Evolutionary conservation across 768 basidiomycete genomes (phyloP), one percentile per base, ranked within the genome.

Genomic region (Lyophyllum atratum): DNA sequence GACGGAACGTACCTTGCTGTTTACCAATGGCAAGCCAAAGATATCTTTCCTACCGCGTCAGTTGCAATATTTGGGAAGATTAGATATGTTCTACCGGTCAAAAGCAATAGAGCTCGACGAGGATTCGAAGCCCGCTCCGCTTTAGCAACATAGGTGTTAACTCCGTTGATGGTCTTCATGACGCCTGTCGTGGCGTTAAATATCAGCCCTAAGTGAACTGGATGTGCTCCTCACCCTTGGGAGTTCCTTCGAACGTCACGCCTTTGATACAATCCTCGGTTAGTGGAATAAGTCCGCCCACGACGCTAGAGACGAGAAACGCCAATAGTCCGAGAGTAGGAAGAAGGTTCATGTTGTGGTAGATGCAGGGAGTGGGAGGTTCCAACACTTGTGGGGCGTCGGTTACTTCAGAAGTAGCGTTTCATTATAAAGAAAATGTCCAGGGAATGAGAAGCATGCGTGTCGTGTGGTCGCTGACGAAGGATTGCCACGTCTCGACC

Each of bases 21-120:
- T 64, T 2, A 59, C 60, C 47, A 60, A 46, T n/a, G 55, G 52
- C 5, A 59, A 26, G 11, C 63, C 63, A 34, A 64, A 64, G 15
- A 64, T 59, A 29, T 64, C 62, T 62, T 56, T 48, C 9, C 14
- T 37, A 5, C 8, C 17, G 26, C 1, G 21, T 29, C 7, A 29
- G 12, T 15, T 21, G n/a, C 7, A n/a, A 15, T 17, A 19, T 19
- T 37, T 17, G 14, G 11, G 7, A 17, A 47, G 22, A 15, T 10
- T n/a, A 6, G 29, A 39, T n/a, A 12, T 4, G 24, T 15, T 50
- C 19, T 37, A 54, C 61, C 61, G 7, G 61, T 59, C 58, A 62
- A 50, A 19, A 59, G 28, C 43, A 62, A 15, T 19, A 62, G 47
- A 15, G 61, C 61, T 15, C 58, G 54, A 43, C 55, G 45, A 14